Percentiles rank a stretch among this genome's conserved stretches.
Conservation (phyloP, 257 asterid genomes). For the Solanum virginianum region DNA sequence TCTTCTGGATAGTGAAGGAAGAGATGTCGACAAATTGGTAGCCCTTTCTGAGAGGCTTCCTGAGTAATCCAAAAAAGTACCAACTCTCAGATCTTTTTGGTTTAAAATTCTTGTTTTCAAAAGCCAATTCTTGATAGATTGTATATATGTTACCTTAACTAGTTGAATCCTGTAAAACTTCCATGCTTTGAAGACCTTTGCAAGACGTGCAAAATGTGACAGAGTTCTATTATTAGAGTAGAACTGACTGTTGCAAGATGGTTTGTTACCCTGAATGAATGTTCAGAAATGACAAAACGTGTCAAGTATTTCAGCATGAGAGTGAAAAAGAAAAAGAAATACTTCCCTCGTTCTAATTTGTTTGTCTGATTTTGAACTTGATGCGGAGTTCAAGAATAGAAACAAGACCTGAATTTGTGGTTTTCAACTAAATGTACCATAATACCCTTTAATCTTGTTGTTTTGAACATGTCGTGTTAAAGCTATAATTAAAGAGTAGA, state of each 20-base stretch:
- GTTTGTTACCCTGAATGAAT: slow-evolving; percentile 70
- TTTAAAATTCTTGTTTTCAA: background rate
- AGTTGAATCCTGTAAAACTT: slow-evolving; percentile 82
- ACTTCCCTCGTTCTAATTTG: rapidly evolving
- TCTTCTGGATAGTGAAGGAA: slow-evolving; percentile 90
- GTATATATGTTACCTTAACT: slow-evolving; percentile 41
- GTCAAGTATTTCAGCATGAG: background rate
- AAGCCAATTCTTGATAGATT: background rate
- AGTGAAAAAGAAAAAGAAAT: background rate
- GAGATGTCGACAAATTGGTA: slow-evolving; percentile 86
- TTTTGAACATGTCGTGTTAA: background rate
- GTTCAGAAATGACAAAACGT: background rate
- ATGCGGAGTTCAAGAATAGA: background rate
- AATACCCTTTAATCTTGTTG: background rate
- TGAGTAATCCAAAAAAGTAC: slow-evolving; percentile 1
- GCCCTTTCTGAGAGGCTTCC: slow-evolving; percentile 86
- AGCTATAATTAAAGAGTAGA: background rate
- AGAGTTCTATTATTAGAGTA: slow-evolving; percentile 65
- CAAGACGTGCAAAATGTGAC: slow-evolving; percentile 71
- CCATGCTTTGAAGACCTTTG: slow-evolving; percentile 86
- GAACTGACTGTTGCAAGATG: slow-evolving; percentile 70
- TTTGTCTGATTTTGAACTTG: background rate
- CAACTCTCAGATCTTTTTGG: background rate
- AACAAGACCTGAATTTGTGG: background rate
- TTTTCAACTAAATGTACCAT: background rate